Base-by-base conservation (phyloP, 2,329 filamentous ascomycete species). In the Aspergillus aculeatus region DNA sequence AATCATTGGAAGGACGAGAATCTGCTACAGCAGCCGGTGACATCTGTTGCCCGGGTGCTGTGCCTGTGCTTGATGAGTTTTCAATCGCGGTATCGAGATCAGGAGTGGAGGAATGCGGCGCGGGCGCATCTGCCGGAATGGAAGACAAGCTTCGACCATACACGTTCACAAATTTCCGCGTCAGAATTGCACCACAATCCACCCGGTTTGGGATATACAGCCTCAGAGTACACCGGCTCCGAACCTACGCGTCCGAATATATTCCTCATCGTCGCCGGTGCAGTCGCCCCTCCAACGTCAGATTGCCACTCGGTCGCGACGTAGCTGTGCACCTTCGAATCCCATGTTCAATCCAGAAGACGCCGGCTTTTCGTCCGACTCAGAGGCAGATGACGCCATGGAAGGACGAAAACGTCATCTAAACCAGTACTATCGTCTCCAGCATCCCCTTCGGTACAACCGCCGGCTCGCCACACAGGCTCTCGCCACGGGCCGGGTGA, bases 41-140 rank as follows among this genome's bases (percentile, higher is more conserved):
- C 66, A 2, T 16, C 50, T 7, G 44, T 72, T 59, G 62, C 31
- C 1, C 58, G 66, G 31, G 55, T 66, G 5, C 48, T 72, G 14
- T 70, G 67, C 41, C 58, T 66, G 32, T 69, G 66, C 38, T 50
- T 71, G 19, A 67, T 69, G 66, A 61, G 64, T 51, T 71, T 61
- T 54, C 38, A 48, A 16, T 62, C 61, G 0, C 23, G n/a, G 12
- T 3, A 54, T n/a, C 67, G 66, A 14, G 60, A 62, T 51, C 64
- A 69, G 26, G 50, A 35, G 2, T 72, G 67, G 69, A 57, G 68
- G 38, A 68, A 69, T 58, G n/a, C 50, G 19, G 60, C 63, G 49
- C 47, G 48, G 26, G 29, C 38, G 7, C 47, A 57, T 14, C 48
- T 71, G 16, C 62, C 50, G 19, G 60, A 58, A 21, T 71, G 68